Percentiles rank a stretch among this genome's conserved stretches.
These are phyloP conservation scores for Erysimum cheiranthoides DNA, from an alignment of 345 rosid genomes.

Conservation along the genomic window DNA sequence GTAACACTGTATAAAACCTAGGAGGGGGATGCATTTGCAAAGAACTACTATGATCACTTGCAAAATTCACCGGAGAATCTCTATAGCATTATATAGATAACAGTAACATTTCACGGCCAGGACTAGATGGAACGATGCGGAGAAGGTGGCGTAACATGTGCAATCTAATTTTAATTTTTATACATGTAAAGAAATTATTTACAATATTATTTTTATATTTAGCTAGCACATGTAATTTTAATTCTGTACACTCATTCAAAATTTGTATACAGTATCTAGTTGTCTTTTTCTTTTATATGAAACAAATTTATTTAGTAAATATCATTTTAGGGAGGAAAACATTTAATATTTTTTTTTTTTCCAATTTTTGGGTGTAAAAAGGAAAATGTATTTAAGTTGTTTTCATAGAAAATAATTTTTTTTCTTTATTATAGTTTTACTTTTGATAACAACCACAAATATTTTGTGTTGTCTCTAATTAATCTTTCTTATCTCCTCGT, in stretches of 20 bases:
- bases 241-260: background rate
- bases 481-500: background rate
- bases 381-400: background rate
- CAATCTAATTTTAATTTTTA: too few species aligned
- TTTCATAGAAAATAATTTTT: background rate
- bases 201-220: too few species aligned
- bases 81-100: constrained; percentile 45
- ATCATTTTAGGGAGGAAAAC: background rate
- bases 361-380: background rate
- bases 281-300: background rate
- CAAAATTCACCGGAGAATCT: constrained; percentile 41
- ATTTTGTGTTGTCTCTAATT: background rate
- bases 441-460: background rate
- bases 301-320: background rate
- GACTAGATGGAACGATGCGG: constrained; percentile 40
- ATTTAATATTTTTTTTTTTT: background rate
- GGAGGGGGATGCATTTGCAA: constrained; percentile 48
- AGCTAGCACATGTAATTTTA: background rate
- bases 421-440: background rate
- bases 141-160: too few species aligned
- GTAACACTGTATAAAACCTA: background rate
- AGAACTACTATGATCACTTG: constrained; percentile 46
- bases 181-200: background rate
- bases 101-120: constrained; percentile 51
- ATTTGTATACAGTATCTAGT: too few species aligned